Base-by-base conservation (phyloP, 768 basidiomycete species). In the Mycena pura region DNA sequence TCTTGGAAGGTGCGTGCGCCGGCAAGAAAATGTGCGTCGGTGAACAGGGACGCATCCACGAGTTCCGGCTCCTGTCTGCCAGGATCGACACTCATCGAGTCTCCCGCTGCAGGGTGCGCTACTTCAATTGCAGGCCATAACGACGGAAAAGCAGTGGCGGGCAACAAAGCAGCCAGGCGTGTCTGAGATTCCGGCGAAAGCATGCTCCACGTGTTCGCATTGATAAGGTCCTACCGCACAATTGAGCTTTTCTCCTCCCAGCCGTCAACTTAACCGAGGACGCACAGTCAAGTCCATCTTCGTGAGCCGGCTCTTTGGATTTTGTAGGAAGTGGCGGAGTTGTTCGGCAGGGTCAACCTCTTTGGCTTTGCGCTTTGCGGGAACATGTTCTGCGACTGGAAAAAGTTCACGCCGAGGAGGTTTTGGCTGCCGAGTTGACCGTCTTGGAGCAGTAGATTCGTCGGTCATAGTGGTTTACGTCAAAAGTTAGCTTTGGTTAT, bases 1-100 rank as follows among this genome's bases (percentile, higher is more conserved):
- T 87, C 86, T 68, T 89, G 85, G 57, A 85, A 86, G 3, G 86
- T 86, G 43, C 75, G 81, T 17, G 82, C 76, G 0, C 85, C 85
- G 36, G 84, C 78, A 31, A 84, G 72, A 60, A 87, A 82, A 66
- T 84, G 82, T 2, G 84, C 67, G 51, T 84, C 84, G 29, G 76
- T 80, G 69, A 89, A 85, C 4, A 84, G 57, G 11, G 73, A 47
- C 0, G 70, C 70, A 52, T 82, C 77, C 8, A 84, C 64, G 29
- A 56, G 27, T 11, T 63, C 69, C 9, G 67, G 56, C 25, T 51
- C 34, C 28, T 49, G 17, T 8, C 15, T 22, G 3, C 17, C 17
- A 9, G 57, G 38, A 36, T 73, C 69, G 13, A 69, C 61, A 3
- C 65, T 58, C 63, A 69, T 70, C 14, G 63, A 49, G 49, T 69